phyloP scores from a whole-genome alignment of 2,329 filamentous ascomycete genomes.

The Phyllosticta citrichinensis region DNA sequence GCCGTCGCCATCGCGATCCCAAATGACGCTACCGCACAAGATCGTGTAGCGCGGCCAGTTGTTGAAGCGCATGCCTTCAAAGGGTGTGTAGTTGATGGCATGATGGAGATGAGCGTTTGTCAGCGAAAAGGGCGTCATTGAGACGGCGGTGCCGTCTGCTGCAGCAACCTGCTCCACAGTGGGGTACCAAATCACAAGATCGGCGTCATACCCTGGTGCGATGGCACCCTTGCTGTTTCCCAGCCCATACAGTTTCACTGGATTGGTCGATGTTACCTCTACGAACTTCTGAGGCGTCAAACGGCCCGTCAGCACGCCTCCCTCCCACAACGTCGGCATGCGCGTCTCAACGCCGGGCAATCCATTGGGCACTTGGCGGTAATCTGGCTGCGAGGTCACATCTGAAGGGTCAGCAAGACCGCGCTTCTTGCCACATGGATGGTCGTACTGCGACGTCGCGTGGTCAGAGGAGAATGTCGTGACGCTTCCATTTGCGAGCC shows the following conservation, averaged over 20 bases:
- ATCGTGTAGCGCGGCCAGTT: conserved; percentile 56
- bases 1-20: conserved; percentile 45
- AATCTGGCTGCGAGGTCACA: conserved; percentile 14
- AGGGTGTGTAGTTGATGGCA: conserved; percentile 53
- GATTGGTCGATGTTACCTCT: conserved; percentile 34
- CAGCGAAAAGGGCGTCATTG: conserved; percentile 33
- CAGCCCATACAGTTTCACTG: conserved; percentile 45
- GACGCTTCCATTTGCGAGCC: conserved; percentile 26
- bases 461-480: conserved; percentile 26
- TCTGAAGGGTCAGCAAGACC: conserved; percentile 26
- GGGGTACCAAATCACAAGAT: conserved; percentile 50
- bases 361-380: conserved; percentile 35
- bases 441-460: conserved; percentile 30
- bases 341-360: conserved; percentile 35
- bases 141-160: conserved; percentile 11
- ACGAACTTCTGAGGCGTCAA: conserved; percentile 30
- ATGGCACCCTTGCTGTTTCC: conserved; percentile 42
- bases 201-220: conserved; percentile 44
- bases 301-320: conserved; percentile 16
- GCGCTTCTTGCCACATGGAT: conserved; percentile 28
- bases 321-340: conserved; percentile 30
- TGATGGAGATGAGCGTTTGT: conserved; percentile 50
- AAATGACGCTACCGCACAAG: conserved; percentile 48
- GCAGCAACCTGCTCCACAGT: conserved; percentile 28
- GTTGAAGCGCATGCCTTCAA: conserved; percentile 45